These are phyloP conservation scores for Perkinsus chesapeaki DNA, from an alignment of 169 alveolate species.

Conservation along the genomic window DNA sequence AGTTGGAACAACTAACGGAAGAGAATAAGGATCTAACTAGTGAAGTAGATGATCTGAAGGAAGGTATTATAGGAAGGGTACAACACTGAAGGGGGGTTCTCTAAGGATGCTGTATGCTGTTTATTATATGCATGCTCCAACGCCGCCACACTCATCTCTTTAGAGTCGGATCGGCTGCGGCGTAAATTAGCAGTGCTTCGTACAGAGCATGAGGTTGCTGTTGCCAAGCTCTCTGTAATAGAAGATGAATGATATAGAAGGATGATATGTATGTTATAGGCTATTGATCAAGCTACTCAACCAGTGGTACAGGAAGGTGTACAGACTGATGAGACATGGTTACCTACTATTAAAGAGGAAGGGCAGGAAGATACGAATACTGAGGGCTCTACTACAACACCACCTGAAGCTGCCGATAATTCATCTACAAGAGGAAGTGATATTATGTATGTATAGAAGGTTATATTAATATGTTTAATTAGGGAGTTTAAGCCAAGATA, in stretches of 20 bases:
- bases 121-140: no score
- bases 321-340: background rate
- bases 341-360: background rate
- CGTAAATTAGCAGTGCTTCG: background rate
- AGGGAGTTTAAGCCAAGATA: background rate
- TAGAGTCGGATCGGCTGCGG: background rate
- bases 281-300: background rate
- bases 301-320: background rate
- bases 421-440: background rate
- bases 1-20: background rate
- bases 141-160: background rate
- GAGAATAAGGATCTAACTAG: background rate
- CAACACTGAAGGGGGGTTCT: background rate
- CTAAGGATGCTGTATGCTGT: background rate
- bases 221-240: background rate
- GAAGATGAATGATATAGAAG: background rate
- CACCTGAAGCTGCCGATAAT: background rate
- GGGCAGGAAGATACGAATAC: background rate
- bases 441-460: no score
- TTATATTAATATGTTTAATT: no score
- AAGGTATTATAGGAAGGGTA: background rate
- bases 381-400: background rate
- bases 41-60: background rate
- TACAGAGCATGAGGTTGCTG: background rate
- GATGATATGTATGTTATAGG: background rate